Base-by-base conservation (phyloP, 106 monocot genomes). In the Dendrobium chrysotoxum region DNA sequence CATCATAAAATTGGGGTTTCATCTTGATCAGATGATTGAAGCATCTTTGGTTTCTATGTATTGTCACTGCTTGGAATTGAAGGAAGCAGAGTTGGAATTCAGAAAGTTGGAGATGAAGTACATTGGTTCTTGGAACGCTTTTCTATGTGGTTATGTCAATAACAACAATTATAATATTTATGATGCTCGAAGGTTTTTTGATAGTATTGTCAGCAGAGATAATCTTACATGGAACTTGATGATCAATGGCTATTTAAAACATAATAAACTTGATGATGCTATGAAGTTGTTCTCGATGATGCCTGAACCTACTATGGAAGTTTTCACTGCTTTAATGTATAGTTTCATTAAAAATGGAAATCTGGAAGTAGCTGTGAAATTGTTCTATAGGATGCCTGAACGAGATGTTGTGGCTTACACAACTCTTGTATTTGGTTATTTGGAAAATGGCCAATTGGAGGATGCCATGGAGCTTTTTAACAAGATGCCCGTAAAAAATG, bases 1-100 rank as follows among this genome's bases (percentile, higher is more conserved):
- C 58, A 76, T 85, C 15, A 65, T 87, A 8, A 93, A 91, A 80
- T 81, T 84, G 64, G 93, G 88, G 31, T 87, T 85, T 84, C 68
- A 72, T 53, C n/a, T 50, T 78, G 68, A 89, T 81, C 57, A 78
- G 45, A 75, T 65, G 13, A 72, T 92, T 57, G 83, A 87, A 46
- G 82, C 92, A 35, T 64, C 89, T 0, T 65, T 92, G 26, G 75
- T 89, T 66, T 80, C 66, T 8, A 86, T 93, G 88, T 90, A 88
- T 74, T 90, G 86, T 75, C 77, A 83, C 28, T 87, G 78, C 53
- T 58, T 86, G 40, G 66, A 73, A 5, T 54, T 80, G 4, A 38
- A 80, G 28, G 86, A 86, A 67, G 89, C 84, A 53, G 81, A 83
- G 26, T 53, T 84, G 74, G 84, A 84, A 57, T 85, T 85, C 42